Conservation (phyloP, 139 green algal genomes). For the Chlorella sp. region DNA sequence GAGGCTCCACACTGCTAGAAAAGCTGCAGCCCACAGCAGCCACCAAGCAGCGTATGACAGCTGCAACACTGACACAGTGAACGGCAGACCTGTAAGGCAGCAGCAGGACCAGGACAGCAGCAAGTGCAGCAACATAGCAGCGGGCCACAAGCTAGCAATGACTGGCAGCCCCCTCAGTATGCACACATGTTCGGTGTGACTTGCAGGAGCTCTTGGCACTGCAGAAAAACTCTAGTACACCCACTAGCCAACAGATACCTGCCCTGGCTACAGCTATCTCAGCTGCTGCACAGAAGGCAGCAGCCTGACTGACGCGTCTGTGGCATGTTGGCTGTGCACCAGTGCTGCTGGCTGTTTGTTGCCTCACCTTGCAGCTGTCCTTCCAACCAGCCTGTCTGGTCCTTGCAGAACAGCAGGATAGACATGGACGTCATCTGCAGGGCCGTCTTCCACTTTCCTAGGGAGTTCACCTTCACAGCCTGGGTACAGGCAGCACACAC, state of each 20-base stretch:
- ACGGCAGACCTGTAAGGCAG: neutral
- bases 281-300: no score
- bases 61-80: neutral
- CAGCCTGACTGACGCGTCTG: no score
- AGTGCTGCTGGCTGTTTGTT: neutral
- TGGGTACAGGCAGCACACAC: no score
- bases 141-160: no score
- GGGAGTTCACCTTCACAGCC: constrained; percentile 76
- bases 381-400: neutral
- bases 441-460: constrained; percentile 87
- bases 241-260: no score
- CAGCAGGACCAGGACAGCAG: neutral
- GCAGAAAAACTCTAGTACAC: no score
- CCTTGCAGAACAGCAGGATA: constrained; percentile 41
- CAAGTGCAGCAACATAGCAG: neutral
- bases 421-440: constrained; percentile 65
- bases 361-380: neutral
- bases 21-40: constrained; percentile 43
- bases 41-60: constrained; percentile 18
- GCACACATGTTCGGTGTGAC: no score
- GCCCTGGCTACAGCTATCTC: no score
- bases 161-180: no score
- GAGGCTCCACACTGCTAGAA: constrained; percentile 51
- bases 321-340: neutral
- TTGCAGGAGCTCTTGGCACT: no score